phyloP scores from a whole-genome alignment of 495 filamentous ascomycete species.

The Durotheca rogersii region DNA sequence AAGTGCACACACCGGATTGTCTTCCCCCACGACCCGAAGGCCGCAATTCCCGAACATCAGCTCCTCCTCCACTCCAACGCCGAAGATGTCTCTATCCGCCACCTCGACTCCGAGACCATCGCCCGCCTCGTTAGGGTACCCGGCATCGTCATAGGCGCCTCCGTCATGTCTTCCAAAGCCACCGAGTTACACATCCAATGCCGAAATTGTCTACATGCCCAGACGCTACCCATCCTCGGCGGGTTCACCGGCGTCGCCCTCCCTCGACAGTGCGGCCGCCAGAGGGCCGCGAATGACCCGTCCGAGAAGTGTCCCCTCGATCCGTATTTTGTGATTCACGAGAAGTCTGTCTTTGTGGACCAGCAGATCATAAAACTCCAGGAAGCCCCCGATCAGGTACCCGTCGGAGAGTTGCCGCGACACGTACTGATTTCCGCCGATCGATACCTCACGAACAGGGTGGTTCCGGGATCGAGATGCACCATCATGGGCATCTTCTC shows the following conservation, averaged over 20 bases:
- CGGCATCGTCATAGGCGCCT: slow-evolving; percentile 96
- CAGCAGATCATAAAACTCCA: slow-evolving; percentile 98
- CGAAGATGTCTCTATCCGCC: slow-evolving; percentile 88
- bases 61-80: slow-evolving; percentile 91
- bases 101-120: slow-evolving; percentile 89
- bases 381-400: slow-evolving; percentile 96
- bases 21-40: slow-evolving; percentile 67
- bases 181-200: slow-evolving; percentile 86
- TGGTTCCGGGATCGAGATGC: slow-evolving; percentile 92
- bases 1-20: slow-evolving; percentile 92
- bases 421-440: slow-evolving; percentile 95
- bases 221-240: slow-evolving; percentile 70
- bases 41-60: slow-evolving; percentile 84
- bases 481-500: slow-evolving; percentile 97
- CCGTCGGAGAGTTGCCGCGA: slow-evolving; percentile 92
- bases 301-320: slow-evolving; percentile 80
- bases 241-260: slow-evolving; percentile 86
- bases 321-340: slow-evolving; percentile 93
- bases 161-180: slow-evolving; percentile 93
- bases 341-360: slow-evolving; percentile 93
- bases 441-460: slow-evolving; percentile 91
- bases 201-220: slow-evolving; percentile 75
- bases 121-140: slow-evolving; percentile 94
- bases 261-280: slow-evolving; percentile 71
- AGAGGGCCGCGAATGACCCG: slow-evolving; percentile 57